Percentiles rank a stretch among this genome's conserved stretches.
Conservation (phyloP, 305 asterid species). For the Solanum hybrid region DNA sequence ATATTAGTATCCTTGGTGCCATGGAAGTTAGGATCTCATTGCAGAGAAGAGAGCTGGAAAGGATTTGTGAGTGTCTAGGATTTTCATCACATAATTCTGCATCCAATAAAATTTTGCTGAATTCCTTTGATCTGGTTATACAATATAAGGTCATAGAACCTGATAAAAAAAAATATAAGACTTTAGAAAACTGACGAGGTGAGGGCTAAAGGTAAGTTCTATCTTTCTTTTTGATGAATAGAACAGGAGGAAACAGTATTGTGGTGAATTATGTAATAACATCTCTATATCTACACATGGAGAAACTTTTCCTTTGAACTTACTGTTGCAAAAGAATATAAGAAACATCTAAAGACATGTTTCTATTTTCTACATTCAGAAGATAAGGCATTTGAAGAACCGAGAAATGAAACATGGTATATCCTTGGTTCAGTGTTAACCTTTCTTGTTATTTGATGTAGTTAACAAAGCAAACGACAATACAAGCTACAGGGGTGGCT, state of each 20-base stretch:
- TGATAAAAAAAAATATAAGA: not conserved
- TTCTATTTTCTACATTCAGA: not conserved
- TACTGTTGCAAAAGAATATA: not conserved
- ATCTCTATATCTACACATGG: not conserved
- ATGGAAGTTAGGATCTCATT: not conserved
- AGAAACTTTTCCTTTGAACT: not conserved
- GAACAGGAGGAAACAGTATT: not conserved
- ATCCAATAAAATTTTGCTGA: not conserved
- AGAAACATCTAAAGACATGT: not conserved
- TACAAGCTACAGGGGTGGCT: constrained; percentile 98
- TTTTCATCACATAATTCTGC: not conserved
- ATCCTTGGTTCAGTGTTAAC: not conserved
- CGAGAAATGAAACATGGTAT: not conserved
- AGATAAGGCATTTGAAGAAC: not conserved
- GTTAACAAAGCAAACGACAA: constrained; percentile 80
- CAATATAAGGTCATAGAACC: not conserved
- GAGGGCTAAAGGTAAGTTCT: not conserved
- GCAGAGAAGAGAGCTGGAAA: not conserved
- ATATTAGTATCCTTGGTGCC: not conserved
- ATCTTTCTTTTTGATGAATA: not conserved
- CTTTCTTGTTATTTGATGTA: constrained; percentile 10
- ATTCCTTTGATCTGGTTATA: not conserved
- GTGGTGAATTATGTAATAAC: not conserved
- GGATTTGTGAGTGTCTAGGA: not conserved
- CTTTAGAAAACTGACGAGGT: not conserved